Conservation (phyloP, 2,329 filamentous ascomycete genomes). For the Aureobasidium sp. region DNA sequence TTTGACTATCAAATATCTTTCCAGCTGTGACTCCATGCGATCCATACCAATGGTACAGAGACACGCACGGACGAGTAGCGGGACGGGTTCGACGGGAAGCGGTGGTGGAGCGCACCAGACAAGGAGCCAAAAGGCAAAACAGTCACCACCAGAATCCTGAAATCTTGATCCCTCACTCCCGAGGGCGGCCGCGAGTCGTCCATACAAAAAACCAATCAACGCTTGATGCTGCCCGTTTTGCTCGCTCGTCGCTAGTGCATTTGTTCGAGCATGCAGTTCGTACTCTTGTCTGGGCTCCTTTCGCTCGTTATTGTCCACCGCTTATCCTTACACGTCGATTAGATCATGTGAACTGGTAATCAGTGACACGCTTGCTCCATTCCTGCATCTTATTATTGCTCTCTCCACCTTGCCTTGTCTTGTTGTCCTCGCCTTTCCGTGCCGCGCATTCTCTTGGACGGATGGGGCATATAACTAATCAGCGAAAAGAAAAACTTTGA, state of each 20-base stretch:
- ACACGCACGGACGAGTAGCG: constrained; percentile 9
- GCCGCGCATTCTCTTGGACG: background rate
- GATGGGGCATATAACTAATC: background rate
- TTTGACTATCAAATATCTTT: constrained; percentile 2
- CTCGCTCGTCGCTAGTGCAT: constrained; percentile 9
- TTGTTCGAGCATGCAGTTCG: background rate
- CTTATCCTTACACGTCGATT: background rate
- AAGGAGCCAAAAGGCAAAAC: constrained; percentile 1
- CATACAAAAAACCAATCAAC: constrained; percentile 5
- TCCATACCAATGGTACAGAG: background rate
- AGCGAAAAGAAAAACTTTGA: background rate
- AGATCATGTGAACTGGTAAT: constrained; percentile 8
- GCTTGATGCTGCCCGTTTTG: constrained; percentile 8
- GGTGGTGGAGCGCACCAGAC: constrained; percentile 9
- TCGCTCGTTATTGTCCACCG: background rate
- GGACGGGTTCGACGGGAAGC: constrained; percentile 3
- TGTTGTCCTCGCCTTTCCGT: background rate
- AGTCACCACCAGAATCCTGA: background rate
- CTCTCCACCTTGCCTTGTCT: constrained; percentile 8
- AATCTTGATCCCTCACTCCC: constrained; percentile 3
- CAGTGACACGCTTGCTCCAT: constrained; percentile 1
- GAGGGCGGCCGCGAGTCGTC: constrained; percentile 9
- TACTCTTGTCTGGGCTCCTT: constrained; percentile 3
- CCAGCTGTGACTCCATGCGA: background rate
- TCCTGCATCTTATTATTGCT: constrained; percentile 9